These are phyloP conservation scores for Phytophthora tubulina DNA, from an alignment of 352 stramenopile species.

Conservation along the genomic window DNA sequence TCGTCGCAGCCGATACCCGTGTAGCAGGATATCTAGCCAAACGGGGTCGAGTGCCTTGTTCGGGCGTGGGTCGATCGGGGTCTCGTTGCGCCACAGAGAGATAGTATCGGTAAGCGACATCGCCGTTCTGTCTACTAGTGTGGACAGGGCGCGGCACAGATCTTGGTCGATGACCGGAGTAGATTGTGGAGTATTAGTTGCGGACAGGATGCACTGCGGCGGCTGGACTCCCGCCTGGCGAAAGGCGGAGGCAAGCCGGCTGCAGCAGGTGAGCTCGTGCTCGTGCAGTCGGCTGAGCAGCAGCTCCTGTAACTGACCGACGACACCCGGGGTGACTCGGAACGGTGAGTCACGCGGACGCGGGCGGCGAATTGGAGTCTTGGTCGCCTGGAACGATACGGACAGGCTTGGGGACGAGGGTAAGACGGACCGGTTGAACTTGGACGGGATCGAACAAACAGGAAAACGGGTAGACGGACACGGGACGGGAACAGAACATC, in stretches of 20 bases:
- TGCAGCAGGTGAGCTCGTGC: not conserved
- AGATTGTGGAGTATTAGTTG: not conserved
- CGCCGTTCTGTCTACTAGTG: not conserved
- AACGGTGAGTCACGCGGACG: slow-evolving; percentile 1
- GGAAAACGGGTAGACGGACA: not conserved
- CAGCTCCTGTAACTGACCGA: not conserved
- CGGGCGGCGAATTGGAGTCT: not conserved
- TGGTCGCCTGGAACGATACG: not conserved
- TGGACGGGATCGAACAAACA: not conserved
- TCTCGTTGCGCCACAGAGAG: slow-evolving; percentile 10
- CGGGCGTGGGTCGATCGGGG: not conserved
- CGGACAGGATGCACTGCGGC: not conserved
- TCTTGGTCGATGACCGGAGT: not conserved
- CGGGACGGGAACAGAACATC: not conserved
- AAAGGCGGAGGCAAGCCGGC: not conserved
- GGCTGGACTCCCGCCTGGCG: not conserved
- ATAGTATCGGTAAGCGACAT: not conserved
- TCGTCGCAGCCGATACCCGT: slow-evolving; percentile 7
- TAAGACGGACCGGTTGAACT: not conserved
- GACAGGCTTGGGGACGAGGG: not conserved
- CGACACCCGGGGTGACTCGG: not conserved
- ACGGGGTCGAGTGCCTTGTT: slow-evolving; percentile 10
- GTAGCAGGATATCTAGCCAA: slow-evolving; percentile 11
- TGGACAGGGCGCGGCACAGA: not conserved
- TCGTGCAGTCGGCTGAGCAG: slow-evolving; percentile 5